Evolutionary conservation across 2,329 filamentous ascomycete genomes (phyloP).

Genomic region (Aspergillus aculeatinus): DNA sequence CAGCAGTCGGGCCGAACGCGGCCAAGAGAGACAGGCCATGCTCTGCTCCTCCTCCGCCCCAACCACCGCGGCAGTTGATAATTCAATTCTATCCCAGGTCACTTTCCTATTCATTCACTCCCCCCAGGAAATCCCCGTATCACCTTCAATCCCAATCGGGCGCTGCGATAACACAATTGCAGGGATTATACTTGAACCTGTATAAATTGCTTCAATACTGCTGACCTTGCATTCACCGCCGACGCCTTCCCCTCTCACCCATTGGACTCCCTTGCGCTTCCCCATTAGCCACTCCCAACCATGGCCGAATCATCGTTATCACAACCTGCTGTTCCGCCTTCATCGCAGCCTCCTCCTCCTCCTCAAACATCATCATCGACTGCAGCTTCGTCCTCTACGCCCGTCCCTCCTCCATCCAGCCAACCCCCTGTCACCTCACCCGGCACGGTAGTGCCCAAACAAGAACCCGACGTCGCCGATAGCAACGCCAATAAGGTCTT

Average conservation of each 20-base stretch:
- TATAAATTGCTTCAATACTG: background rate
- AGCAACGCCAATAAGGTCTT: slow-evolving; percentile 33
- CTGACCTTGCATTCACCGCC: background rate
- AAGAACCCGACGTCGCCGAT: slow-evolving; percentile 27
- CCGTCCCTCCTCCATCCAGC: slow-evolving; percentile 4
- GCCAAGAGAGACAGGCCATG: background rate
- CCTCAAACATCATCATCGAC: slow-evolving; percentile 21
- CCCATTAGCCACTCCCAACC: slow-evolving; percentile 23
- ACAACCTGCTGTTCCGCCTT: slow-evolving; percentile 16
- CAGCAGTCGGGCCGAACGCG: slow-evolving; percentile 2
- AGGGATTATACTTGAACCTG: background rate
- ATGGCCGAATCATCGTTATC: slow-evolving; percentile 38
- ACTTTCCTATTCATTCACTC: background rate
- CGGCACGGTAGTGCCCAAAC: slow-evolving; percentile 20
- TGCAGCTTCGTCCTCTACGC: slow-evolving; percentile 18
- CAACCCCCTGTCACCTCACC: slow-evolving; percentile 18
- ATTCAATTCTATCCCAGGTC: background rate
- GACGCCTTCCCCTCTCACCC: background rate
- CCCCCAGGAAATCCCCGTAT: background rate
- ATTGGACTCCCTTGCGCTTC: slow-evolving; percentile 9
- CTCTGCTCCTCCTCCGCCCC: background rate
- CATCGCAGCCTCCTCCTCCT: slow-evolving; percentile 22
- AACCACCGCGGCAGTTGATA: no score
- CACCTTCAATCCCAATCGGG: background rate
- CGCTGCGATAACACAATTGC: background rate